Conservation (phyloP, 768 basidiomycete genomes). For the Boletus rex-veris region DNA sequence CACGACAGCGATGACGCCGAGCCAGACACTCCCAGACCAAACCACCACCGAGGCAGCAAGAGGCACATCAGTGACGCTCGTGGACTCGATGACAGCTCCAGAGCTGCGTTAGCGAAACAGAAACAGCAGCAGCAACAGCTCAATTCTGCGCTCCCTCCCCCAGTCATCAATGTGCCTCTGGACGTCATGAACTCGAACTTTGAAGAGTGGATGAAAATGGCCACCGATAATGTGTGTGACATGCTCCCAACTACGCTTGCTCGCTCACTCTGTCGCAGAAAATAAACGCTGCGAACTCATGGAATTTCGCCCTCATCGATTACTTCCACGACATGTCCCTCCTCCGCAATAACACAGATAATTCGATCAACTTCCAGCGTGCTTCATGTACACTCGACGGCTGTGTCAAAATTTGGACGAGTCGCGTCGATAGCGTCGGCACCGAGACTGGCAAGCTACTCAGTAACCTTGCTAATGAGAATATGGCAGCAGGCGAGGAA, state of each 20-base stretch:
- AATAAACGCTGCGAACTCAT: slow-evolving; percentile 97
- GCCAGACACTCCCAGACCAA: slow-evolving; percentile 29
- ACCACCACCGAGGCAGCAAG: slow-evolving; percentile 29
- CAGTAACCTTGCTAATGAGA: slow-evolving; percentile 76
- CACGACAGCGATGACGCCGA: slow-evolving; percentile 32
- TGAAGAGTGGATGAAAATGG: slow-evolving; percentile 99
- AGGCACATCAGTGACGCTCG: slow-evolving; percentile 48
- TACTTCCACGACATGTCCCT: slow-evolving; percentile 99
- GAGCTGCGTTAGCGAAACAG: slow-evolving; percentile 47
- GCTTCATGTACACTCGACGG: slow-evolving; percentile 97
- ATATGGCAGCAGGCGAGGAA: slow-evolving; percentile 53
- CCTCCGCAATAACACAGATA: slow-evolving; percentile 87
- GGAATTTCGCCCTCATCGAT: slow-evolving; percentile 97
- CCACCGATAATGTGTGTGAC: slow-evolving; percentile 86
- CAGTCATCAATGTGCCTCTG: slow-evolving; percentile 57
- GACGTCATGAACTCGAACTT: slow-evolving; percentile 92
- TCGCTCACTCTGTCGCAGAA: slow-evolving; percentile 54
- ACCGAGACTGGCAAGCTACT: slow-evolving; percentile 95
- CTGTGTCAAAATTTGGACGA: slow-evolving; percentile 99
- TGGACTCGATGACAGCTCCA: slow-evolving; percentile 39
- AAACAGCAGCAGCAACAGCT: slow-evolving; percentile 57
- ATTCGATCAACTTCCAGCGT: slow-evolving; percentile 98
- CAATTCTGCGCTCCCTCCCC: slow-evolving; percentile 55
- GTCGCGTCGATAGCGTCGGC: slow-evolving; percentile 93
- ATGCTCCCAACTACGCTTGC: not conserved